Conservation (phyloP, 2,329 filamentous ascomycete species). For the Ophiosphaerella korrae region DNA sequence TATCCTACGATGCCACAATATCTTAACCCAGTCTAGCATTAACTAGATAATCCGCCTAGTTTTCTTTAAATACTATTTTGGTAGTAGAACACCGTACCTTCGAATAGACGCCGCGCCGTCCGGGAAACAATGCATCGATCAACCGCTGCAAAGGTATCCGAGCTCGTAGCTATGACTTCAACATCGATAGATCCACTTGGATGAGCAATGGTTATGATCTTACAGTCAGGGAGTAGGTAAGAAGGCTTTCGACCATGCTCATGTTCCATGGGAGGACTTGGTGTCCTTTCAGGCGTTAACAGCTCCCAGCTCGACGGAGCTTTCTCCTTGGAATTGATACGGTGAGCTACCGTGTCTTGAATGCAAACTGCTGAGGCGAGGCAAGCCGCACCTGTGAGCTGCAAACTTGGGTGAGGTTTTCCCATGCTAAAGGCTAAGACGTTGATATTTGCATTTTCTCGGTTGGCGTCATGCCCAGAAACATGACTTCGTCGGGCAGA, state of each 20-base stretch:
- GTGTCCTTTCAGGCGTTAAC: constrained; percentile 13
- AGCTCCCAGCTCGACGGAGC: constrained; percentile 1
- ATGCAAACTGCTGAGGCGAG: constrained; percentile 35
- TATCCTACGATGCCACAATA: too few species aligned
- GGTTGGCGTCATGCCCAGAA: background rate
- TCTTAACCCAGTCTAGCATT: too few species aligned
- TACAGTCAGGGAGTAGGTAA: constrained; percentile 3
- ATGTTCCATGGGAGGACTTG: constrained; percentile 12
- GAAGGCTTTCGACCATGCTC: background rate
- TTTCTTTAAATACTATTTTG: background rate
- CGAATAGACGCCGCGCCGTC: constrained; percentile 40
- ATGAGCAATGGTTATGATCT: constrained; percentile 24
- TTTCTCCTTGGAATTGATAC: constrained; percentile 5
- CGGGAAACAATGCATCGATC: constrained; percentile 37
- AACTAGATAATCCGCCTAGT: too few species aligned
- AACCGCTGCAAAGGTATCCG: constrained; percentile 22
- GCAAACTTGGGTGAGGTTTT: constrained; percentile 38
- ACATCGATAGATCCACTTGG: constrained; percentile 34
- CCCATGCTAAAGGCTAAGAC: constrained; percentile 40
- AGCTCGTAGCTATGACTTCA: constrained; percentile 22
- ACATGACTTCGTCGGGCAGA: constrained; percentile 4
- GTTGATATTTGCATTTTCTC: constrained; percentile 17
- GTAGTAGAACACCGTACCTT: constrained; percentile 36
- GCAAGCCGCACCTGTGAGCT: constrained; percentile 42
- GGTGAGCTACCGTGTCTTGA: constrained; percentile 33